These are phyloP conservation scores for Capronia epimyces DNA, from an alignment of 2,329 filamentous ascomycete species.

Conservation along the genomic window DNA sequence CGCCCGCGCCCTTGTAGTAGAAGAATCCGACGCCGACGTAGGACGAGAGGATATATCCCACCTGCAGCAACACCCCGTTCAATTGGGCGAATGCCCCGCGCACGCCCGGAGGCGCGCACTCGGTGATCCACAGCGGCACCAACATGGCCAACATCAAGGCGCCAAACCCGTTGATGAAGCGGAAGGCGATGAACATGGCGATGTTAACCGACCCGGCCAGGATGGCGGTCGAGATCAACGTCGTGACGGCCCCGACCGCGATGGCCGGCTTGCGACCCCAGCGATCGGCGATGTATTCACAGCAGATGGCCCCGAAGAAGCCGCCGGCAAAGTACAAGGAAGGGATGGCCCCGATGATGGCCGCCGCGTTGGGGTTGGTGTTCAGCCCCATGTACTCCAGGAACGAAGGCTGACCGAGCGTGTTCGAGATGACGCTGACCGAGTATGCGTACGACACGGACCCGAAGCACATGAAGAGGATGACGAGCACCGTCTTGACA, in stretches of 20 bases:
- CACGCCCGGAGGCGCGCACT: not conserved
- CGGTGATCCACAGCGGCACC: not conserved
- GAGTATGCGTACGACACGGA: not conserved
- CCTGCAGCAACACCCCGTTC: not conserved
- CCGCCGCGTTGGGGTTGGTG: too few relatives aligned
- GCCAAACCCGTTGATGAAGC: constrained; percentile 36
- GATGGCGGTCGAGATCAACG: constrained; percentile 34
- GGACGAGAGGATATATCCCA: not conserved
- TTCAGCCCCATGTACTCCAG: constrained; percentile 30
- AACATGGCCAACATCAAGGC: constrained; percentile 25
- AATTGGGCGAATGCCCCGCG: constrained; percentile 4
- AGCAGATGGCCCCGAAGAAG: too few relatives aligned
- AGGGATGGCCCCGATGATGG: too few relatives aligned
- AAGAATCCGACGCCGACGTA: too few relatives aligned
- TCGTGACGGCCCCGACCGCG: constrained; percentile 26
- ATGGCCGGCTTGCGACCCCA: not conserved
- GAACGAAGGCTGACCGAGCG: constrained; percentile 39
- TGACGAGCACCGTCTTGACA: too few relatives aligned
- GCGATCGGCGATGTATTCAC: too few relatives aligned
- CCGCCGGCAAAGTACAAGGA: too few relatives aligned
- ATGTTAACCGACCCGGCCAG: constrained; percentile 31
- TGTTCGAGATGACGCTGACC: constrained; percentile 12
- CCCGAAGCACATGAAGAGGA: too few relatives aligned
- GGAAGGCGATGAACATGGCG: constrained; percentile 6
- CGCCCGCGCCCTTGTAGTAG: too few relatives aligned